A percentile compares a stretch with the other conserved stretches of the same genome.
Evolutionary conservation across 495 filamentous ascomycete genomes (phyloP).

Genomic region (Talaromyces nanjingensis): DNA sequence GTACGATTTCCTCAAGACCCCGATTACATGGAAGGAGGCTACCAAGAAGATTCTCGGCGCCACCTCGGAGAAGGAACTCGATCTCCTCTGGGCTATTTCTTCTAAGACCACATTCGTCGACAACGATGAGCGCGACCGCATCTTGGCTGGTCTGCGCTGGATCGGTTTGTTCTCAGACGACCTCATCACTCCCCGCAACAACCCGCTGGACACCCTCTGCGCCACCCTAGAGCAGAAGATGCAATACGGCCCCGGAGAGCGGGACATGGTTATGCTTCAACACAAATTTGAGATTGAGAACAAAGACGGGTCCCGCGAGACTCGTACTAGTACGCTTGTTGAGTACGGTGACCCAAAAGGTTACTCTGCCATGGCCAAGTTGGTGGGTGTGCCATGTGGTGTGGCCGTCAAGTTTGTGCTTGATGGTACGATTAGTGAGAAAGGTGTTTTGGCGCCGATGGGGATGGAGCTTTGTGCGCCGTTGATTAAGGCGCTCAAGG

Average conservation of each 20-base stretch:
- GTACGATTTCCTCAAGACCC: slow-evolving; percentile 50
- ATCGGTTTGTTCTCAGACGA: slow-evolving; percentile 80
- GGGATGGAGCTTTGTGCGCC: slow-evolving; percentile 58
- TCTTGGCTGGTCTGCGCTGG: slow-evolving; percentile 75
- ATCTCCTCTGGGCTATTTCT: slow-evolving; percentile 65
- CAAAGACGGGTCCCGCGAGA: slow-evolving; percentile 68
- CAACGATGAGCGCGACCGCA: slow-evolving; percentile 66
- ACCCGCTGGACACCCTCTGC: slow-evolving; percentile 82
- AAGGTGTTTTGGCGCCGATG: slow-evolving; percentile 80
- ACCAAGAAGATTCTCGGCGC: slow-evolving; percentile 67
- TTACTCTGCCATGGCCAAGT: slow-evolving; percentile 86
- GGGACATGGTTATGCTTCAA: slow-evolving; percentile 82
- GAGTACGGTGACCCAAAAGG: slow-evolving; percentile 81
- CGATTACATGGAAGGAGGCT: slow-evolving; percentile 73
- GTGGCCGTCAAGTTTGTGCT: slow-evolving; percentile 75
- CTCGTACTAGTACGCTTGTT: slow-evolving; percentile 68
- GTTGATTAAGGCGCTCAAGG: slow-evolving; percentile 60
- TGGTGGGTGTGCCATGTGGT: slow-evolving; percentile 59
- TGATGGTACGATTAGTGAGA: slow-evolving; percentile 68
- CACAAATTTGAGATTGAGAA: slow-evolving; percentile 90
- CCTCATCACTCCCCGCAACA: slow-evolving; percentile 65
- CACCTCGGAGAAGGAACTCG: slow-evolving; percentile 50
- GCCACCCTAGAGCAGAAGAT: slow-evolving; percentile 88
- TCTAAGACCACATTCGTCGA: slow-evolving; percentile 65
- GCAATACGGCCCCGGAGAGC: slow-evolving; percentile 76